phyloP scores from a whole-genome alignment of 1,139 yeast species.

The Diutina scorzettiae region DNA sequence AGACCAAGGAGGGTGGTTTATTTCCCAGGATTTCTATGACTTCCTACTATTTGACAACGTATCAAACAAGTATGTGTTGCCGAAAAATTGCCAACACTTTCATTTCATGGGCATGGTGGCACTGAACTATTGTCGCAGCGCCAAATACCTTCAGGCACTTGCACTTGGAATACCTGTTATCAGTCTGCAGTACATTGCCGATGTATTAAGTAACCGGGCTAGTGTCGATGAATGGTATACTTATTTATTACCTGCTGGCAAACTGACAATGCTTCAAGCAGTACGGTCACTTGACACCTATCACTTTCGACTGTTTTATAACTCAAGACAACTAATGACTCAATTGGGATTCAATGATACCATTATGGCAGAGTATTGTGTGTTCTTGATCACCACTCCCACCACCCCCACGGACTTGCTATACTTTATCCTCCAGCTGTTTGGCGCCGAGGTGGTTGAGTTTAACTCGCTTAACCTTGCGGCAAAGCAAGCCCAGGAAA shows the following conservation, averaged over 20 bases:
- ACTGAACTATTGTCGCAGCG: constrained; percentile 45
- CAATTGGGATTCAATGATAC: constrained; percentile 14
- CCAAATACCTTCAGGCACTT: constrained; percentile 74
- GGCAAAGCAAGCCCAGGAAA: too few species aligned
- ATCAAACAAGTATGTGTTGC: neutral
- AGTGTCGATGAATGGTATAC: constrained; percentile 30
- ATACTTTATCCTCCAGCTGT: neutral
- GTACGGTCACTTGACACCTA: constrained; percentile 31
- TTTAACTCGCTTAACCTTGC: neutral
- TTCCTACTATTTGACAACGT: neutral
- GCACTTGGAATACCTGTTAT: constrained; percentile 87
- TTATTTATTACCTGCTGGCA: constrained; percentile 68
- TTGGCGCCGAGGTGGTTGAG: neutral
- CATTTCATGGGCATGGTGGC: constrained; percentile 60
- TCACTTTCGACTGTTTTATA: constrained; percentile 22
- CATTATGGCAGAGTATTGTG: neutral
- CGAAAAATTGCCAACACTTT: constrained; percentile 12
- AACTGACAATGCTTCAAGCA: constrained; percentile 20
- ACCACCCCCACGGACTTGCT: neutral
- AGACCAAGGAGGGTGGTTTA: neutral
- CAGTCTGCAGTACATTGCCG: constrained; percentile 47
- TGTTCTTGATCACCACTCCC: neutral
- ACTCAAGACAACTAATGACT: constrained; percentile 14
- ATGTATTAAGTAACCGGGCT: constrained; percentile 24
- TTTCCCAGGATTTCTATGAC: neutral